Evolutionary conservation across 2,329 filamentous ascomycete species (phyloP), one percentile per base, ranked within the genome.

Genomic region (Aspergillus bombycis): DNA sequence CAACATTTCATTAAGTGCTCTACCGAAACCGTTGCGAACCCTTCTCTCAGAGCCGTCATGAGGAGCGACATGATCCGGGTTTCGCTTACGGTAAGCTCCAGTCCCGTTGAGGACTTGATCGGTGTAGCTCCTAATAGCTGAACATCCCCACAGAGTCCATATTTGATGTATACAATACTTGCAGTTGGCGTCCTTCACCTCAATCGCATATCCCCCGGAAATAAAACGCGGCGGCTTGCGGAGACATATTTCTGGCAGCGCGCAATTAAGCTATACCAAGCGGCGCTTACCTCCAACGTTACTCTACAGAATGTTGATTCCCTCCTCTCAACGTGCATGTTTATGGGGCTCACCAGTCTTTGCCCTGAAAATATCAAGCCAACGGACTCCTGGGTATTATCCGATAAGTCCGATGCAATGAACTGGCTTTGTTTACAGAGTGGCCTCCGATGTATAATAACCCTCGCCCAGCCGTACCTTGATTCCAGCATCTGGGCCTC

Each of bases 351-450:
- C 2, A 68, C 68, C n/a, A 66, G 70, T 1, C 58, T 75, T 11
- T 71, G 69, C 5, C 70, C 71, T 0, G 67, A 69, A 16, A 62
- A 67, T 26, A 71, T 72, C 53, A 52, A 69, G 4, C 62, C 67
- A 10, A 62, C 62, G 10, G 73, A 72, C 19, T 75, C 74, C 0
- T 77, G 74, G 74, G 68, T 76, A 6, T 68, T 77, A 16, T 68
- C 71, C 0, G 67, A 69, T 14, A 62, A 54, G 23, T 62, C 65
- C 0, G 67, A 64, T 32, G 67, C 63, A 16, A 68, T 72, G 64
- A 77, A 76, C 60, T 77, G 74, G 74, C 67, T 77, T 3, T 72
- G 68, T 32, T 58, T 76, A 1, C 72, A 74, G 53, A 72, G 72
- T 34, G 74, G 74, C 1, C 26, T 76, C 16, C 65, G 64, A 12